Evolutionary conservation across 2,329 filamentous ascomycete genomes (phyloP), one percentile per base, ranked within the genome.

Genomic region (Monosporascus cannonballus): DNA sequence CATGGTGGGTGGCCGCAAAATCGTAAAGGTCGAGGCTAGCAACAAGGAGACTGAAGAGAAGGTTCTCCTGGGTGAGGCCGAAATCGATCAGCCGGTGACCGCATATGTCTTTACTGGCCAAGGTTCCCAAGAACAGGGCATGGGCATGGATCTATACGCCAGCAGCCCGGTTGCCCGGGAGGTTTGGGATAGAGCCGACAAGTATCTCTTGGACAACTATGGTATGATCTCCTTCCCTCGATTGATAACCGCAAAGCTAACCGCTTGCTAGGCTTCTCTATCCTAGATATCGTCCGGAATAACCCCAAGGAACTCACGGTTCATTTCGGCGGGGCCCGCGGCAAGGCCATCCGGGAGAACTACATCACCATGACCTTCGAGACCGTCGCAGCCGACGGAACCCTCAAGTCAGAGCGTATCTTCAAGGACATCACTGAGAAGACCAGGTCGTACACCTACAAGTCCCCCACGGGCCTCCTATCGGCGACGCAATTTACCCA

Each of bases 351-450:
- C 63, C 90, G 94, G 58, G 88, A 96, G 68, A 99, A 99, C 75
- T 99, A 99, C 79, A 97, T 97, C 88, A 86, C 93, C 55, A 99
- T 99, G 94, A 97, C 93, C 47, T 99, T 97, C 73, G 94, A 99
- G 77, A 95, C 93, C n/a, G 91, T 99, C 50, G 88, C 87, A 54
- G 77, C 89, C 2, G 94, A 99, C 70, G 94, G 94, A 25, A 84
- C 84, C 37, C 91, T 96, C 76, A 97, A 96, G 74, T 96, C 94
- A 0, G 94, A 99, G 79, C 96, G 93, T 75, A 99, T 99, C 69
- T 99, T 99, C 83, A 97, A 99, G 78, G 92, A 96, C 66, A 92
- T 99, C 64, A 83, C 87, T 65, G 94, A 97, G 74, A 86, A 80
- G 68, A 97, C 93, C 2, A 89, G 89, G 6, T 97, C 89, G 0